Conservation (phyloP, 345 rosid species). For the Nasturtium officinale region DNA sequence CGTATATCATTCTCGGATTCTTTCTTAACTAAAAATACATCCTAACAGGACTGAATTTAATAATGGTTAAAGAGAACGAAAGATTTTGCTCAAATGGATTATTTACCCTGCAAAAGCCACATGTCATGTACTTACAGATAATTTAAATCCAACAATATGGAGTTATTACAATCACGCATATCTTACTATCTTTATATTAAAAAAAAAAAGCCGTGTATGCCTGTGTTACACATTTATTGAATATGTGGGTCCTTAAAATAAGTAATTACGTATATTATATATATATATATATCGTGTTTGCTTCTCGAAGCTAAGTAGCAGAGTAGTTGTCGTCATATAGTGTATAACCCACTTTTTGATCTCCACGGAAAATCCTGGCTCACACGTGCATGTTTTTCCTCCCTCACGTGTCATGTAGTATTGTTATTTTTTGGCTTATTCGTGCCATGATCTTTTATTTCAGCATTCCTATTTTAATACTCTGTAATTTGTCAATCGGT, state of each 20-base stretch:
- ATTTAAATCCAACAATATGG: background rate
- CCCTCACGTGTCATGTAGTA: constrained; percentile 21
- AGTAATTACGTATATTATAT: background rate
- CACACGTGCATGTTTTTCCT: constrained; percentile 28
- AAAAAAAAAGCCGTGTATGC: background rate
- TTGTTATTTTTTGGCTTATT: background rate
- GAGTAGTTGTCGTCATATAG: background rate
- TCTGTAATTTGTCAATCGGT: background rate
- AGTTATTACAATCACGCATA: constrained; percentile 35
- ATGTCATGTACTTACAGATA: background rate
- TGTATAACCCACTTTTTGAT: constrained; percentile 19
- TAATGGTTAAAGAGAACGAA: constrained; percentile 9
- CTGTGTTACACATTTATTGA: constrained; percentile 28
- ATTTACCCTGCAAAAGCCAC: constrained; percentile 23
- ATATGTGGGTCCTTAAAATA: constrained; percentile 14
- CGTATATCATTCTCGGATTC: too few species aligned
- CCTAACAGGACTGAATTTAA: constrained; percentile 13
- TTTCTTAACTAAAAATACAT: background rate
- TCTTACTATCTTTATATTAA: background rate
- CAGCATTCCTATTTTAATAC: background rate
- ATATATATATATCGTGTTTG: constrained; percentile 13
- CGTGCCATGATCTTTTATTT: background rate
- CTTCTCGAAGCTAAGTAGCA: background rate
- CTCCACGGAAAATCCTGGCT: constrained; percentile 35
- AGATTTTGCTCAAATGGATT: constrained; percentile 12